Evolutionary conservation across 2,329 filamentous ascomycete species (phyloP), one percentile per base, ranked within the genome.

Genomic region (Beauveria caledonica): DNA sequence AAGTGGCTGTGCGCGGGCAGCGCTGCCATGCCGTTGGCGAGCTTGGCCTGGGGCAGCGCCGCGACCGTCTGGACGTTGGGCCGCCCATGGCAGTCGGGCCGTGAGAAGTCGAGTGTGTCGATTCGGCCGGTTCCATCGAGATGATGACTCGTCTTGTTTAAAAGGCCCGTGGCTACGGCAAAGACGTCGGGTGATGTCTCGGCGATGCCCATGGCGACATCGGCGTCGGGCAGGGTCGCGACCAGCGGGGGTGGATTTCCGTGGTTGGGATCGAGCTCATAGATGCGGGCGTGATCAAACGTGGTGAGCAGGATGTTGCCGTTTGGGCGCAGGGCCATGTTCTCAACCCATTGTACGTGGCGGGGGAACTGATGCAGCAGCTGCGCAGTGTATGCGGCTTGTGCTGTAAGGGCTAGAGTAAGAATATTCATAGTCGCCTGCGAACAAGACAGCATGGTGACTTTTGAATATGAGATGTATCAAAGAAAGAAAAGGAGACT

Each of bases 1-100:
- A 63, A 62, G 25, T 64, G 54, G 2, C 59, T 53, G 25, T 60
- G n/a, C 1, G 54, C 29, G 0, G 62, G 64, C 3, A 69, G 60
- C 2, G 60, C 62, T 3, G 61, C 57, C 62, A 69, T 63, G 58
- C 68, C 67, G 44, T 68, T 68, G 6, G 68, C 57, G 2, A 66
- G 59, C 10, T 45, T 19, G 3, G 63, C 58, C 4, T 65, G 44
- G 0, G 64, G 62, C 3, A 66, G 25, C 1, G 40, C 33, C 1
- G 63, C 64, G 2, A 63, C 55, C 1, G 50, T 54, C 17, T 65
- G 56, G 9, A 67, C 25, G 5, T 2, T 19, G 5, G 50, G 58
- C 13, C 17, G 21, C 8, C 33, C 29, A 3, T 45, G 8, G n/a
- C 39, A 19, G 1, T 15, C 27, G 7, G 13, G 50, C 17, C 49